Base-by-base conservation (phyloP, 371 early-diverging fungal species). In the Apophysomyces ossiformis region DNA sequence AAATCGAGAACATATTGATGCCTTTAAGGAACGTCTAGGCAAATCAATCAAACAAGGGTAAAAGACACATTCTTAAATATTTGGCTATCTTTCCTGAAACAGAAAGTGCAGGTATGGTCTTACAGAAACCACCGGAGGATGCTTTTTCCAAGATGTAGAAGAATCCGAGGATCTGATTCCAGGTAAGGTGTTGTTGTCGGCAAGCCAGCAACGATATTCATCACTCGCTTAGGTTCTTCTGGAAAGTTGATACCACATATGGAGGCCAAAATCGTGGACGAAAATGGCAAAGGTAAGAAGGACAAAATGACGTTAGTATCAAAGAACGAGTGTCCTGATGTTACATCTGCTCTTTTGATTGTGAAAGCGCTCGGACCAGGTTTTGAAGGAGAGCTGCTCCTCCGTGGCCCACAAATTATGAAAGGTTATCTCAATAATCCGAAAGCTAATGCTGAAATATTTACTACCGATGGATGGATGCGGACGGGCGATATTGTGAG, bases 321-420 rank as follows among this genome's bases (percentile, higher is more conserved):
- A 1, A 16, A n/a, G 56, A 16, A 60, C 11, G 15, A 54, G 56
- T 60, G 12, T 58, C 37, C 32, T 26, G 32, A 26, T 26, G 32
- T 26, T 26, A 26, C 32, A 3, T 26, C 32, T 26, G 32, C 2
- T 26, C 1, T 3, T 26, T 26, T 26, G 32, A 26, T 26, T 26
- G 32, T 37, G 57, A 11, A 41, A 85, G 89, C 87, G 57, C 58
- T 90, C 7, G 86, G 85, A 4, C 69, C 69, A 12, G 85, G 83
- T 54, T 69, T 87, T 65, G 64, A 67, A 0, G 95, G 94, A 11
- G 95, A 94, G 72, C 79, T 95, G 63, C 83, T 92, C 63, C 62
- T 96, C 60, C 84, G 88, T n/a, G 94, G 96, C 0, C 92, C 95
- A 4, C 92, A 90, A 62, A 80, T 94, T 11, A 93, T 94, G 93